Percentiles rank a stretch among this genome's conserved stretches.
These are phyloP conservation scores for Podospora tetraspora DNA, from an alignment of 495 filamentous ascomycete species.

Conservation along the genomic window DNA sequence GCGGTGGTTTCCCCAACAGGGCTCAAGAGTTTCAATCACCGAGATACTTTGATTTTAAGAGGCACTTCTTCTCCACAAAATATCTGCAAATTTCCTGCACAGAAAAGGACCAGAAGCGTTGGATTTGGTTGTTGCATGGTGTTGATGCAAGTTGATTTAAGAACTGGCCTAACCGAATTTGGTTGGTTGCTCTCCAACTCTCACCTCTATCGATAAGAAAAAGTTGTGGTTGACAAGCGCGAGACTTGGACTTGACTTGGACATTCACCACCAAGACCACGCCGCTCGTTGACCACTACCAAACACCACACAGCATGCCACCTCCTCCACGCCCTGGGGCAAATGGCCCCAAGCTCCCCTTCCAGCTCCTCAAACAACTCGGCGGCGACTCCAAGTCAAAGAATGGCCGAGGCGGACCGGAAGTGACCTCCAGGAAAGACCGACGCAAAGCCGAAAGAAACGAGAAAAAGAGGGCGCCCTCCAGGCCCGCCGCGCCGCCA, in stretches of 20 bases:
- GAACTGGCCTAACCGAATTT: background rate
- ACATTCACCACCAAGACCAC: background rate
- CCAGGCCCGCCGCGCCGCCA: background rate
- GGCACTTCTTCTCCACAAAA: background rate
- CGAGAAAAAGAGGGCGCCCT: constrained; percentile 26
- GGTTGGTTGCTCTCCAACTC: background rate
- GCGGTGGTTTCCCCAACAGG: background rate
- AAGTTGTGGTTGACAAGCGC: background rate
- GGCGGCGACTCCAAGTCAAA: constrained; percentile 8
- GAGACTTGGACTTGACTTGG: background rate
- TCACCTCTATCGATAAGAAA: background rate
- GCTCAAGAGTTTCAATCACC: background rate
- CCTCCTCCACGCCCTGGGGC: background rate
- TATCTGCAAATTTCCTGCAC: background rate
- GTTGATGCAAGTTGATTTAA: background rate
- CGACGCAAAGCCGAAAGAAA: constrained; percentile 45
- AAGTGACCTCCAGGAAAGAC: constrained; percentile 39
- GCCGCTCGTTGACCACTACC: background rate
- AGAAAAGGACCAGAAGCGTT: background rate
- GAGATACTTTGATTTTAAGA: background rate
- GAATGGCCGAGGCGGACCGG: background rate
- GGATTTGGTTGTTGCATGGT: background rate
- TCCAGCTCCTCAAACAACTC: constrained; percentile 5
- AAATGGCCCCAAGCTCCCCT: background rate
- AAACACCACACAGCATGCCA: background rate